phyloP scores from a whole-genome alignment of 2,329 filamentous ascomycete genomes.

The Leptographium wingfieldii region DNA sequence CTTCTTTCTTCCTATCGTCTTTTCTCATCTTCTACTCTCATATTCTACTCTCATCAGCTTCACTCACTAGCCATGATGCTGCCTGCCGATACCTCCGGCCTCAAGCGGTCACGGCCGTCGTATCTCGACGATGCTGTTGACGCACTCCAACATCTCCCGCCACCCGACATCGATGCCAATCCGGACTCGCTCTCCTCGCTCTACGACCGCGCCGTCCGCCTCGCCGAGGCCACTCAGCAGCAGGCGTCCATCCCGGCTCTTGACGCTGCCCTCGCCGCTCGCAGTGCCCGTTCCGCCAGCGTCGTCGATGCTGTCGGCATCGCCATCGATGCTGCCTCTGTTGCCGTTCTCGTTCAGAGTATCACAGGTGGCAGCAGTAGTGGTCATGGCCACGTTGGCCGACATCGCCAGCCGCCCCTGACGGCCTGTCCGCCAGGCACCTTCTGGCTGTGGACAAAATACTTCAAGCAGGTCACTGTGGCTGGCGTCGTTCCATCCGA shows the following conservation, averaged over 20 bases:
- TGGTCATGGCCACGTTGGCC: background rate
- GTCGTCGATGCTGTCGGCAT: background rate
- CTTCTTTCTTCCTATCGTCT: background rate
- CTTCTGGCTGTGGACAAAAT: slow-evolving; percentile 11
- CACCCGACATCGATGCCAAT: background rate
- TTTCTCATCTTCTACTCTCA: background rate
- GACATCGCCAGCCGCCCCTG: background rate
- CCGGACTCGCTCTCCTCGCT: background rate
- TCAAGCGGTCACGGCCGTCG: background rate
- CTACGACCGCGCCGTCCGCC: slow-evolving; percentile 1
- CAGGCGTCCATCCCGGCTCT: background rate
- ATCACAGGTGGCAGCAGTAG: background rate
- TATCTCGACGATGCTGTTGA: slow-evolving; percentile 2
- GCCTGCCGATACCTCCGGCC: background rate
- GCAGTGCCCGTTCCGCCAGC: background rate
- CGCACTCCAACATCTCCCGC: slow-evolving; percentile 4
- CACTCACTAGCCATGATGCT: background rate
- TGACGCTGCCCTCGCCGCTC: background rate
- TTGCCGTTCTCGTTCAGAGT: slow-evolving; percentile 6
- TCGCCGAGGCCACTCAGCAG: background rate
- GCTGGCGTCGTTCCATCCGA: background rate
- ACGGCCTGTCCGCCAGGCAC: slow-evolving; percentile 1
- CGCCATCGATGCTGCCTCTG: background rate
- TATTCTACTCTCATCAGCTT: background rate
- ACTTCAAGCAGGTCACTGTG: slow-evolving; percentile 4